Percentiles rank a stretch among this genome's conserved stretches.
Evolutionary conservation across 495 filamentous ascomycete species (phyloP).

Genomic region (Aspergillus ellipticus): DNA sequence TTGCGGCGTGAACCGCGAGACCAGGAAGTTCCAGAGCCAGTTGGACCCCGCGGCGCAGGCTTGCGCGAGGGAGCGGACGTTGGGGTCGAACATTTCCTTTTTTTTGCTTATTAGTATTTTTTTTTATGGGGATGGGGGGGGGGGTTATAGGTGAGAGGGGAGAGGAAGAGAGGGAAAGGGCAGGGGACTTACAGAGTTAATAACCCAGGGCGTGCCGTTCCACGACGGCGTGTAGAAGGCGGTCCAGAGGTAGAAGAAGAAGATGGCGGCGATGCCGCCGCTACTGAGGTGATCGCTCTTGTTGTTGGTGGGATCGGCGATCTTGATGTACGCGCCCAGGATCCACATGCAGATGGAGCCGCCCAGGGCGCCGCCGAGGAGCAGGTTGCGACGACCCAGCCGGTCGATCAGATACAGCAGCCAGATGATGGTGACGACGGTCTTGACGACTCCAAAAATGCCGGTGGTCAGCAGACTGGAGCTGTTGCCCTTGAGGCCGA

Average conservation of each 20-base stretch:
- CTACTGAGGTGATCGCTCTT: constrained; percentile 38
- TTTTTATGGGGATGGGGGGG: neutral
- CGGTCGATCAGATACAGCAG: constrained; percentile 68
- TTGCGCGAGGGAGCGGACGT: constrained; percentile 63
- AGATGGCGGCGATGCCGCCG: constrained; percentile 65
- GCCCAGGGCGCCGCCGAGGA: constrained; percentile 69
- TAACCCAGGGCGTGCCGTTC: constrained; percentile 69
- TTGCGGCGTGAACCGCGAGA: constrained; percentile 69
- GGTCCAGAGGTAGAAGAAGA: constrained; percentile 80
- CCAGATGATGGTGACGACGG: constrained; percentile 58
- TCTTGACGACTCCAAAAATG: constrained; percentile 54
- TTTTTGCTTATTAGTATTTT: no score
- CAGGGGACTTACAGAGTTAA: constrained; percentile 55
- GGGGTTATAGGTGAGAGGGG: neutral
- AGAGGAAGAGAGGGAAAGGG: no score
- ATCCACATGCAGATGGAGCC: constrained; percentile 72
- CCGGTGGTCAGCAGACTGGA: constrained; percentile 50
- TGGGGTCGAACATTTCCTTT: constrained; percentile 59
- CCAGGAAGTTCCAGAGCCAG: constrained; percentile 76
- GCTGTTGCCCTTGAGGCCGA: constrained; percentile 53
- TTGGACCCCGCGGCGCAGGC: constrained; percentile 66
- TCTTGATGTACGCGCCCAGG: constrained; percentile 67
- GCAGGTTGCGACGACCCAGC: constrained; percentile 62
- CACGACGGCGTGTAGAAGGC: constrained; percentile 73
- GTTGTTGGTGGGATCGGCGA: constrained; percentile 44